Base-by-base conservation (phyloP, 2,329 filamentous ascomycete species). In the Fusarium concolor region DNA sequence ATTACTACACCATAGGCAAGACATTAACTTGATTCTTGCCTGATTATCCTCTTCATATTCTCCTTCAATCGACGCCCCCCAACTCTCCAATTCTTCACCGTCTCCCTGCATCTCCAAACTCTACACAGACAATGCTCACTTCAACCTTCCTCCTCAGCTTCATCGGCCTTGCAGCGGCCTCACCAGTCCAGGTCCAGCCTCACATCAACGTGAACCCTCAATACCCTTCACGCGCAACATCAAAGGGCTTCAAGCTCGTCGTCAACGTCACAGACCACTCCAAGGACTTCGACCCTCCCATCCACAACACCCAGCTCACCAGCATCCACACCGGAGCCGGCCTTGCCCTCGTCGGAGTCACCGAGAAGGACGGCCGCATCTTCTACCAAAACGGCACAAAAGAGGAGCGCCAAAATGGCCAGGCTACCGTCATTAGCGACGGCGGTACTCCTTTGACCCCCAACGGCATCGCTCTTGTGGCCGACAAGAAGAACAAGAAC, bases 381-480 rank as follows among this genome's bases (percentile, higher is more conserved):
- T 86, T 86, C 71, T 86, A 85, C 78, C 75, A 82, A 57, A 86
- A 86, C 68, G 83, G 81, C 68, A 84, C 83, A 14, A 76, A 76
- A 14, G 58, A 72, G 9, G 77, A 82, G 38, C 65, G 79, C 9
- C 67, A 70, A 18, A 73, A 71, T 35, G 70, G 74, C 38, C 51
- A 68, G 41, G 77, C 78, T 35, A 77, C 75, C 41, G 71, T 82
- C 49, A 55, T 85, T 29, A 79, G 78, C 26, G 82, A 84, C 61
- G 76, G 76, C 18, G 81, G 80, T 31, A 78, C 74, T 8, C 80
- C 80, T 6, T 73, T 74, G 6, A 77, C 77, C 54, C 80, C 83
- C 5, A 77, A 71, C 35, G 80, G 79, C 45, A 71, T 84, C 57
- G 70, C 67, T 39, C 73, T 75, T 14, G 63, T 65, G 17, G 52